Evolutionary conservation across 768 basidiomycete genomes (phyloP).

Genomic region (Lentinula detonsa): DNA sequence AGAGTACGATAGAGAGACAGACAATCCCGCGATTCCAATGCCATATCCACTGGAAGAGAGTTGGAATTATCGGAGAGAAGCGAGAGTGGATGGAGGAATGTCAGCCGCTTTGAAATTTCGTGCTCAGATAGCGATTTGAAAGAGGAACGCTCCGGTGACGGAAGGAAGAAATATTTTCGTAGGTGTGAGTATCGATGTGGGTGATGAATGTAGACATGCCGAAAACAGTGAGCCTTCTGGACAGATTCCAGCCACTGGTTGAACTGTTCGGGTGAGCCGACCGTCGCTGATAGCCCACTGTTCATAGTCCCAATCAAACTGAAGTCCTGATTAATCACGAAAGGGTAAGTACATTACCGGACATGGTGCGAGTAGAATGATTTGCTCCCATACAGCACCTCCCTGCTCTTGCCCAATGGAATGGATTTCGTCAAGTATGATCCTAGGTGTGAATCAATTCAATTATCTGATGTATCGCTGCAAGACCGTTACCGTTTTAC

Average conservation of each 20-base stretch:
- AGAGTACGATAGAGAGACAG: constrained; percentile 47
- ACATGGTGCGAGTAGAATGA: constrained; percentile 63
- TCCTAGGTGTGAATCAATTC: constrained; percentile 28
- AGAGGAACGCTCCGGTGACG: constrained; percentile 12
- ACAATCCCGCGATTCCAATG: constrained; percentile 56
- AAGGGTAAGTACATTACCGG: constrained; percentile 50
- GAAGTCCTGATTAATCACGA: neutral
- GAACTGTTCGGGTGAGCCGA: constrained; percentile 60
- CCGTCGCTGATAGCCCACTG: constrained; percentile 68
- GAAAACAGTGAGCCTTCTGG: constrained; percentile 51
- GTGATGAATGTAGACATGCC: constrained; percentile 56
- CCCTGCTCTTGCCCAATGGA: constrained; percentile 66
- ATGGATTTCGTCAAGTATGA: constrained; percentile 65
- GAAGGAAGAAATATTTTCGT: constrained; percentile 56
- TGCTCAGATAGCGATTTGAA: constrained; percentile 35
- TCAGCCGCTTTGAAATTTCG: constrained; percentile 30
- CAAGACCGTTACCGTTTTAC: constrained; percentile 43
- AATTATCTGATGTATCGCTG: neutral
- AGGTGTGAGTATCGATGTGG: constrained; percentile 70
- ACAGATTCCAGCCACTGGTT: constrained; percentile 61
- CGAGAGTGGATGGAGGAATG: constrained; percentile 61
- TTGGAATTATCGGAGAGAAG: constrained; percentile 48
- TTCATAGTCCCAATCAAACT: neutral
- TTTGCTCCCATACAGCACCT: constrained; percentile 70
- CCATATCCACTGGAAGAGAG: constrained; percentile 53